Conservation (phyloP, 2,329 filamentous ascomycete species). For the Aspergillus novoparasiticus region DNA sequence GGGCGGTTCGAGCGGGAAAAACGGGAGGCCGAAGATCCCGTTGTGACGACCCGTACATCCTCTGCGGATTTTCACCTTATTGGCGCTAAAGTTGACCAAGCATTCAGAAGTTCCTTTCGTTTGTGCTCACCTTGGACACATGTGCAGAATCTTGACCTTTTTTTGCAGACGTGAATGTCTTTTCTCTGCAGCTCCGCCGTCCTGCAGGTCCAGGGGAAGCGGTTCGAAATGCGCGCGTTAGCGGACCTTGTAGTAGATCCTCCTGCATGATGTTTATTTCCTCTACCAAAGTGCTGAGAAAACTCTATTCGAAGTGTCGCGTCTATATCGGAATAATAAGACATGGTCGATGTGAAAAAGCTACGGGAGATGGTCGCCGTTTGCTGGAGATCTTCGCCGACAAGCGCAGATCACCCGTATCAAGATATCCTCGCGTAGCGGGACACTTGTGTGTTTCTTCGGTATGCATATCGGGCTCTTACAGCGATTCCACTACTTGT, state of each 20-base stretch:
- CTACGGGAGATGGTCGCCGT: not conserved
- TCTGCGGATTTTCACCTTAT: not conserved
- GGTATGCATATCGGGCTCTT: not conserved
- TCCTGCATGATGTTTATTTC: not conserved
- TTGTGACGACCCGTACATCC: not conserved
- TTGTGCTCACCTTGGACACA: not conserved
- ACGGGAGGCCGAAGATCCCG: not conserved
- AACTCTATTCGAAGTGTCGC: not conserved
- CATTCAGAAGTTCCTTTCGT: not conserved
- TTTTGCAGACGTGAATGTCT: not conserved
- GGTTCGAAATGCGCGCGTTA: not conserved
- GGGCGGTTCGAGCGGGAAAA: not conserved
- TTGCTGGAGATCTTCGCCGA: not conserved
- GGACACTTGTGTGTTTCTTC: not conserved
- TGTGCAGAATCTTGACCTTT: not conserved
- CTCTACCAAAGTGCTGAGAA: not conserved
- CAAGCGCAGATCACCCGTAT: not conserved
- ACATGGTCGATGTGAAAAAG: not conserved
- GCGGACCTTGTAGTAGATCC: not conserved
- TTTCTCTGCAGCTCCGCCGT: not conserved
- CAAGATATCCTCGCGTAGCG: not conserved
- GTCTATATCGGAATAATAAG: not conserved
- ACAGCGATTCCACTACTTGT: not conserved
- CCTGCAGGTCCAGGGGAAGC: not conserved
- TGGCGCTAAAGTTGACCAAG: not conserved